These are phyloP conservation scores for Magnusiomyces magnusii DNA, from an alignment of 1,139 yeast species.

Conservation along the genomic window DNA sequence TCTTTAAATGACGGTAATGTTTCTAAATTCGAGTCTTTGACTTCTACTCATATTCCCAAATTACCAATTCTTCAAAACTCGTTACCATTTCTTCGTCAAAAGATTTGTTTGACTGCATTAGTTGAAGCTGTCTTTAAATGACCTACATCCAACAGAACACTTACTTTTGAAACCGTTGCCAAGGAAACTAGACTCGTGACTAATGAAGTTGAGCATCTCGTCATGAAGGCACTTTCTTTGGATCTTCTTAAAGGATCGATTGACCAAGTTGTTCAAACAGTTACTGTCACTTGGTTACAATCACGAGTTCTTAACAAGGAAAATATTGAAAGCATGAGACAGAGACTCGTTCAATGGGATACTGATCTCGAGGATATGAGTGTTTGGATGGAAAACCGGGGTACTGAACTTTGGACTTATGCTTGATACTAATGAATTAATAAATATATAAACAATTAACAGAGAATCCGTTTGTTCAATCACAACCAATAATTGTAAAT, in stretches of 20 bases:
- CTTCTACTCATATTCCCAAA: constrained; percentile 38
- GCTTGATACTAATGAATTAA: too few relatives aligned
- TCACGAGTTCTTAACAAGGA: constrained; percentile 81
- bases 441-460: too few relatives aligned
- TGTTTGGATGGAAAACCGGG: constrained; percentile 48
- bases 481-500: too few relatives aligned
- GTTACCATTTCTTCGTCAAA: constrained; percentile 71
- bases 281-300: constrained; percentile 88
- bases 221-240: constrained; percentile 84
- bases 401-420: constrained; percentile 50
- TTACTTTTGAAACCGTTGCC: constrained; percentile 68
- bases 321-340: constrained; percentile 71
- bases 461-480: too few relatives aligned
- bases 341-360: constrained; percentile 72
- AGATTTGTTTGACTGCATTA: constrained; percentile 85
- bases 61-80: constrained; percentile 55
- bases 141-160: constrained; percentile 63
- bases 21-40: constrained; percentile 47
- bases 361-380: constrained; percentile 61
- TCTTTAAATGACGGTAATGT: constrained; percentile 77
- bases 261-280: constrained; percentile 73
- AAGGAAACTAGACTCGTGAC: constrained; percentile 58
- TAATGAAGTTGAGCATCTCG: constrained; percentile 79
- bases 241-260: constrained; percentile 79
- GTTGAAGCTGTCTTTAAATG: constrained; percentile 80